Evolutionary conservation across 495 filamentous ascomycete genomes (phyloP), one percentile per base, ranked within the genome.

Genomic region (Darksidea phi): DNA sequence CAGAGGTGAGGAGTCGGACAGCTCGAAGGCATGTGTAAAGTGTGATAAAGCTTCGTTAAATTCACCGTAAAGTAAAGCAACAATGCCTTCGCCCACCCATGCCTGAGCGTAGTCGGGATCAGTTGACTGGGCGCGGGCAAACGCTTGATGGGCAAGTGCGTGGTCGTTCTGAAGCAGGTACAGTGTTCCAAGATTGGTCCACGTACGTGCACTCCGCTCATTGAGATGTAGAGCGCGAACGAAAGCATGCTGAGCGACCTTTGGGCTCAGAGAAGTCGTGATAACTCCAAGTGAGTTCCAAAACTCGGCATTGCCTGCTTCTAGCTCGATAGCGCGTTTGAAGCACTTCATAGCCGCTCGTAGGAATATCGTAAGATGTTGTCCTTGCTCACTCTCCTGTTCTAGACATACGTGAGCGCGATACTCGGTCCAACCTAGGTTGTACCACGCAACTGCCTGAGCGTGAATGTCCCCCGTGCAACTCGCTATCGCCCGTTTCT

Each of bases 401-500:
- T 81, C 77, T 7, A 87, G 73, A 69, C 82, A 88, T 25, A 78
- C 77, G 68, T 93, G 89, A 10, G 90, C 86, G 46, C 86, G 82
- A 70, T 94, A 86, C 73, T 99, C 94, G 4, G 89, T 88, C 86
- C 91, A 96, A 23, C 95, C 94, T 18, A 99, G 78, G 69, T 99
- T 99, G 72, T 93, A 99, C 82, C 93, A 95, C 0, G 91, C 89
- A 26, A 97, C 89, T 7, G 94, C 90, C 73, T 95, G 92, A n/a
- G 92, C 91, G 71, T 97, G 89, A 2, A 83, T 59, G 67, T 99
- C 93, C 54, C 85, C 77, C 1, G 83, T 74, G 32, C 88, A 87
- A 42, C 84, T 80, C 55, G 87, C 78, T 15, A 97, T 86, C 18
- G 91, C 88, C 52, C 88, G 85, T 68, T 97, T 97, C 71, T 91